Evolutionary conservation across 257 asterid species (phyloP), one percentile per base, ranked within the genome.

Genomic region (Solanum neorickii): DNA sequence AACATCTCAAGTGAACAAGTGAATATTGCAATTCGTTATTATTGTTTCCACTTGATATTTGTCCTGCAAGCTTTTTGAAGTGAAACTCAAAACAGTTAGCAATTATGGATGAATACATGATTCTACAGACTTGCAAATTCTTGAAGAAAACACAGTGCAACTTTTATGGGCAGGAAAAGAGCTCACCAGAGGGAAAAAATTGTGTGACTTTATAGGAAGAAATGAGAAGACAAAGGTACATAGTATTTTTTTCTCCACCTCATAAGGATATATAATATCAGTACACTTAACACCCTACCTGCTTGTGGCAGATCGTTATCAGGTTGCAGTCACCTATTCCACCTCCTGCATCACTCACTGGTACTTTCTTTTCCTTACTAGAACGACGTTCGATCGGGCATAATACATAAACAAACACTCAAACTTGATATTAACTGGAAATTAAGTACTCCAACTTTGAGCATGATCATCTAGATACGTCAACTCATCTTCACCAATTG

Each of bases 191-290:
- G 90, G 87, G 65, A 88, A 85, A 87, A 33, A 20, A 12, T 60
- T 87, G 70, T 27, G 84, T 39, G 91, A 90, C 82, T 88, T 87
- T 87, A 87, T 88, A 52, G 89, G 92, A 20, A 90, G 86, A 82
- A 90, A 90, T 88, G 92, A 90, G 85, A 88, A 90, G 74, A 88
- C 91, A 18, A 90, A 88, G 92, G 92, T 90, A 84, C 42, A 37
- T 37, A 35, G 21, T 27, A 35, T 35, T 29, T 2, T 23, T 27
- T 37, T 82, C 39, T 15, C 49, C n/a, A 31, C 16, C 18, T 82
- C 12, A 31, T 44, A 18, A 18, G 85, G 27, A 82, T 82, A 82
- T 49, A 37, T 37, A 37, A 37, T 37, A 49, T 82, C 46, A 5
- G 27, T 82, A 49, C 8, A 20, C 69, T 49, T 29, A 27, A 82